These are phyloP conservation scores for Solanum chiquidenum DNA, from an alignment of 257 asterid species.

Conservation along the genomic window DNA sequence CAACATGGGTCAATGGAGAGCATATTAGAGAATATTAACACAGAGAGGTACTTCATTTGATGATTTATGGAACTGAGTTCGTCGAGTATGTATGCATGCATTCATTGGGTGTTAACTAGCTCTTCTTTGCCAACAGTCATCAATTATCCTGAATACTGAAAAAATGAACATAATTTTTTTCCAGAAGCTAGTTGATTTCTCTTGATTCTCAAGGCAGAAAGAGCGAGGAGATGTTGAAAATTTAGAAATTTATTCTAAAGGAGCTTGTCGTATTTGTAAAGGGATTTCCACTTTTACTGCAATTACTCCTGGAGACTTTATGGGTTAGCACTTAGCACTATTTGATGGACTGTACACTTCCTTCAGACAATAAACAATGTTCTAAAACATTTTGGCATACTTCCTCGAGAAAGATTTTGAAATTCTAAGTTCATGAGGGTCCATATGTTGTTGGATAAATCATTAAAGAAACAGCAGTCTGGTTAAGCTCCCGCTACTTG, in stretches of 20 bases:
- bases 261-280: neutral
- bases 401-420: neutral
- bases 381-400: neutral
- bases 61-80: neutral
- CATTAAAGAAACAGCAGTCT: neutral
- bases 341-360: neutral
- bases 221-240: neutral
- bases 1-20: slow-evolving; percentile 88
- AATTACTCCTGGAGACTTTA: neutral
- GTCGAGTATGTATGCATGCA: neutral
- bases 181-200: neutral
- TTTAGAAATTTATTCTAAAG: neutral
- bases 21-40: slow-evolving; percentile 79
- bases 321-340: neutral
- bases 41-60: slow-evolving; percentile 60
- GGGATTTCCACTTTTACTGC: neutral
- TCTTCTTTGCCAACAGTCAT: neutral
- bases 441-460: neutral
- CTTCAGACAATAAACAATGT: neutral
- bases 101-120: neutral
- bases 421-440: neutral
- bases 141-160: neutral
- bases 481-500: neutral
- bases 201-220: neutral
- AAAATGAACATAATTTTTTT: neutral